Conservation (phyloP, 257 asterid genomes). For the Salvia miltiorrhiza region DNA sequence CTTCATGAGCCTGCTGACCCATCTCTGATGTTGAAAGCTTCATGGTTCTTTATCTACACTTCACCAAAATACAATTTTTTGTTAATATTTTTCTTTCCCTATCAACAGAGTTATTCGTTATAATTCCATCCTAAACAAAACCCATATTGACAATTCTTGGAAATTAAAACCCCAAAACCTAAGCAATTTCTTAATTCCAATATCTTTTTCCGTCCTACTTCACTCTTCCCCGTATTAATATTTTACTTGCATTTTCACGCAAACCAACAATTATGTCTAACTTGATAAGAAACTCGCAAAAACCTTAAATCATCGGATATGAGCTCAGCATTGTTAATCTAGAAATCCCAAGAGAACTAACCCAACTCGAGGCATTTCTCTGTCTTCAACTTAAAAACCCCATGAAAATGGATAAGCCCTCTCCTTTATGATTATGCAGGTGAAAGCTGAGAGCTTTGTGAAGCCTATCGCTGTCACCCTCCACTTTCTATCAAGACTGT, state of each 20-base stretch:
- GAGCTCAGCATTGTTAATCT: conserved; percentile 9
- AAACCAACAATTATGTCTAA: conserved; percentile 15
- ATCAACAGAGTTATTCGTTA: conserved; percentile 4
- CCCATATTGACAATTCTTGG: conserved; percentile 24
- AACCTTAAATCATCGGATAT: conserved; percentile 1
- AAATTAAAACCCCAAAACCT: conserved; percentile 26
- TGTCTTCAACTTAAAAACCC: conserved; percentile 22
- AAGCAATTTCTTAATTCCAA: conserved; percentile 18
- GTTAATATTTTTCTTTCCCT: conserved; percentile 1
- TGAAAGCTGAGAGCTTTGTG: conserved; percentile 17
- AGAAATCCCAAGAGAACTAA: conserved; percentile 12
- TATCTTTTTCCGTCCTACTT: conserved; percentile 4
- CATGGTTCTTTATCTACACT: conserved; percentile 29
- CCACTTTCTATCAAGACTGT: conserved; percentile 21
- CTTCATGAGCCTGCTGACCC: conserved; percentile 63
- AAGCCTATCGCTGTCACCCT: conserved; percentile 30
- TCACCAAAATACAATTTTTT: conserved; percentile 17
- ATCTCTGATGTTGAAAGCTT: conserved; percentile 65
- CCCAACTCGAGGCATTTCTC: conserved; percentile 21
- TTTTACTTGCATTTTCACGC: conserved; percentile 25
- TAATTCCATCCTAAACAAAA: conserved; percentile 29
- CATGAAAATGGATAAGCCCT: conserved; percentile 20
- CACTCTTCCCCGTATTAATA: conserved; percentile 20
- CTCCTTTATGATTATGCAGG: conserved; percentile 26
- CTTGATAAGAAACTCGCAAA: conserved; percentile 19